phyloP scores from a whole-genome alignment of 208 protist species.

The Leishmania turanica region DNA sequence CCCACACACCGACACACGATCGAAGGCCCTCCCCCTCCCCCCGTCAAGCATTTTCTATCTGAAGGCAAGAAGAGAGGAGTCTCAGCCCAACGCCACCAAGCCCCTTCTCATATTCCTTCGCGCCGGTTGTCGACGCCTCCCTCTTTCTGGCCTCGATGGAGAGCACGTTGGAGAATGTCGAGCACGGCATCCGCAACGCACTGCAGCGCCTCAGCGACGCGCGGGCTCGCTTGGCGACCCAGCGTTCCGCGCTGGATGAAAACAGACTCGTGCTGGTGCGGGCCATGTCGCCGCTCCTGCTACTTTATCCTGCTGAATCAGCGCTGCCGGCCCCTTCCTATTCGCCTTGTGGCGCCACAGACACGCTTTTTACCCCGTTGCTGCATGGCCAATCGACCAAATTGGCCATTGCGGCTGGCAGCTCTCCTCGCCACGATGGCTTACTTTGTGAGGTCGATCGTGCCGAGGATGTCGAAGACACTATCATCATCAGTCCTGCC shows the following conservation, averaged over 20 bases:
- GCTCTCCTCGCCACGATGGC: background rate
- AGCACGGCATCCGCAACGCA: conserved; percentile 4
- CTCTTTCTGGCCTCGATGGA: conserved; percentile 10
- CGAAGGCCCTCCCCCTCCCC: background rate
- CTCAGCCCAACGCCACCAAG: background rate
- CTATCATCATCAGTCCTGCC: conserved; percentile 3
- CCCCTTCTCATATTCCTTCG: background rate
- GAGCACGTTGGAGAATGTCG: conserved; percentile 5
- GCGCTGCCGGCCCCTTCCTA: background rate
- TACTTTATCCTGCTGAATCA: background rate
- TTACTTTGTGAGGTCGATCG: background rate
- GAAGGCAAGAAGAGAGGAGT: background rate
- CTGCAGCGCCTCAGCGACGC: conserved; percentile 10
- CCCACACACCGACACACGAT: background rate
- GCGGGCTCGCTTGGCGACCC: conserved; percentile 5
- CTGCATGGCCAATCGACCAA: background rate
- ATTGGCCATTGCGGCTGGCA: background rate
- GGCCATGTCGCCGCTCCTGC: background rate
- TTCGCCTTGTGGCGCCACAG: background rate
- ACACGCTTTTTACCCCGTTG: background rate
- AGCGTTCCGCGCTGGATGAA: background rate
- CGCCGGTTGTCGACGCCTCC: background rate
- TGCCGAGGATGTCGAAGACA: background rate
- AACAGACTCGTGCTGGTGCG: background rate
- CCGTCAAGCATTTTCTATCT: background rate